phyloP scores from a whole-genome alignment of 441 rosid species.

The Syzygium malaccense region DNA sequence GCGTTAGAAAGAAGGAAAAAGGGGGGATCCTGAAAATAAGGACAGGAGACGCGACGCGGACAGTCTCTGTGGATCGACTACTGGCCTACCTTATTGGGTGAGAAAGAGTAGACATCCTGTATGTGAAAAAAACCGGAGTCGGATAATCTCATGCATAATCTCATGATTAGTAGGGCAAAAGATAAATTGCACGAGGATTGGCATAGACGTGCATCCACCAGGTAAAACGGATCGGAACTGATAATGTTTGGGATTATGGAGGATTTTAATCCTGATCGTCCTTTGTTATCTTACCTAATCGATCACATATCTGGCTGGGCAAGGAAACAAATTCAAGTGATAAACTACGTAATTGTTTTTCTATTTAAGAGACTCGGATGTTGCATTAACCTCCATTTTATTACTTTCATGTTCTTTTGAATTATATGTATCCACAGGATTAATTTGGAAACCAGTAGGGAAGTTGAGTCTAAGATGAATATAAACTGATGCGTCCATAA shows the following conservation, averaged over 20 bases:
- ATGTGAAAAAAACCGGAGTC: not conserved
- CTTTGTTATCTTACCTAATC: not conserved
- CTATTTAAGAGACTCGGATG: not conserved
- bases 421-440: not conserved
- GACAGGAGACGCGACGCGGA: too few relatives aligned
- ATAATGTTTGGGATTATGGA: too few relatives aligned
- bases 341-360: not conserved
- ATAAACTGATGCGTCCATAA: not conserved
- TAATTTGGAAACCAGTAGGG: not conserved
- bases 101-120: not conserved
- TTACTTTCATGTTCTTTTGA: not conserved
- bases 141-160: not conserved
- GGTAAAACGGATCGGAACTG: not conserved
- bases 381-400: not conserved
- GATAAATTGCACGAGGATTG: not conserved
- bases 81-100: not conserved
- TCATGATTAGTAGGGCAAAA: not conserved
- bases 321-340: not conserved
- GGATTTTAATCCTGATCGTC: not conserved
- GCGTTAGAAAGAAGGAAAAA: not conserved
- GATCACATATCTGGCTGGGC: not conserved
- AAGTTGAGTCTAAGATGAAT: not conserved
- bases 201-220: not conserved
- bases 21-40: not conserved
- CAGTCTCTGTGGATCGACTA: not conserved